Conservation (phyloP, 345 rosid species). For the Lenwebbia sp. region DNA sequence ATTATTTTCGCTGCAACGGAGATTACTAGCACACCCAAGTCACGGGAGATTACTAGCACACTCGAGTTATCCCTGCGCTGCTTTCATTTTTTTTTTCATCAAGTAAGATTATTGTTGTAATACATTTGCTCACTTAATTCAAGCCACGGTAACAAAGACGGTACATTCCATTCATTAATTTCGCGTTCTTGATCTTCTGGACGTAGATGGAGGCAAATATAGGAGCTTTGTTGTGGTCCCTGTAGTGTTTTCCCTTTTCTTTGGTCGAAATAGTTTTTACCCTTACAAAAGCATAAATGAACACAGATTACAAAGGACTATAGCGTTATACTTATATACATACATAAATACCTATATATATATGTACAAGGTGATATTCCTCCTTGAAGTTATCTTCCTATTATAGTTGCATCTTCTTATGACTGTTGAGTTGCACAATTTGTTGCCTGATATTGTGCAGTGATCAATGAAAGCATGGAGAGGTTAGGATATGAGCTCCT, state of each 20-base stretch:
- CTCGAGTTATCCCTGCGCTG: too few relatives aligned
- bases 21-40: background rate
- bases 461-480: background rate
- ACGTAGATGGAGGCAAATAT: background rate
- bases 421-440: background rate
- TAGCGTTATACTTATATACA: background rate
- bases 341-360: too few relatives aligned
- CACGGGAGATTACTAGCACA: too few relatives aligned
- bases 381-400: background rate
- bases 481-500: slow-evolving; percentile 17
- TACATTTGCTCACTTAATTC: background rate
- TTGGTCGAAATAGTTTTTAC: background rate
- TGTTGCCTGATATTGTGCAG: background rate
- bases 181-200: background rate
- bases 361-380: background rate
- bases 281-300: background rate
- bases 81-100: background rate
- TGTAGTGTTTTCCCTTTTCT: background rate
- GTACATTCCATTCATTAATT: too few relatives aligned
- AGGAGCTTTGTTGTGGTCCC: background rate
- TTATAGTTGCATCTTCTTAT: background rate
- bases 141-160: background rate
- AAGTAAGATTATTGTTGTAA: background rate
- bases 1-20: too few relatives aligned
- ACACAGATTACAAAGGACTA: accelerated